These are phyloP conservation scores for Cyclocybe cylindracea DNA, from an alignment of 768 basidiomycete species.

Conservation along the genomic window DNA sequence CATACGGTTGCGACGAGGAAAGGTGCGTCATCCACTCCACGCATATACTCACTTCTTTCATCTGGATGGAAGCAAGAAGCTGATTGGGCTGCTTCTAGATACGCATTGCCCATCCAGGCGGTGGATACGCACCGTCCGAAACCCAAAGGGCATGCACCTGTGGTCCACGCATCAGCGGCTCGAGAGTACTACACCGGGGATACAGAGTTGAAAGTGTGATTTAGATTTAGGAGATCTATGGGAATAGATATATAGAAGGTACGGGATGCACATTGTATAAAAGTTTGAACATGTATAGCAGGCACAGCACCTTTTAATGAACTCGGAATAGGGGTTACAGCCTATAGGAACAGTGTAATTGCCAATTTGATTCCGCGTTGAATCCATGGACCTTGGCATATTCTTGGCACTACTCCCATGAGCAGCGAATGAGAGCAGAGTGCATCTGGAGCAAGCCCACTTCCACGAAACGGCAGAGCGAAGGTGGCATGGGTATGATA, in stretches of 20 bases:
- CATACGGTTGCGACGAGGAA: constrained; percentile 98
- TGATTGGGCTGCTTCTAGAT: constrained; percentile 44
- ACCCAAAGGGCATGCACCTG: constrained; percentile 42
- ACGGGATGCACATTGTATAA: neutral
- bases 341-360: no score
- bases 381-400: no score
- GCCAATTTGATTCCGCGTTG: no score
- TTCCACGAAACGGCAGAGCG: no score
- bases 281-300: neutral
- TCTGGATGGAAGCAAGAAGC: neutral
- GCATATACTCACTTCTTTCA: neutral
- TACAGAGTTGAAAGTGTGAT: neutral
- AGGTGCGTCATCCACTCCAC: constrained; percentile 46
- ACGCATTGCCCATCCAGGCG: constrained; percentile 86
- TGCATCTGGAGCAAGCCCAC: no score
- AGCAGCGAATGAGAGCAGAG: no score
- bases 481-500: no score
- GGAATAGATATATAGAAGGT: neutral
- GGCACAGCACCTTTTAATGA: no score
- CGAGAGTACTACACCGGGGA: constrained; percentile 42
- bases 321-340: no score
- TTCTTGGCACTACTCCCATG: no score
- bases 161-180: constrained; percentile 33
- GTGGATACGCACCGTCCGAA: constrained; percentile 90
- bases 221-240: no score